Conservation (phyloP, 805 yeast genomes). For the Suhomyces xylopsoci region DNA sequence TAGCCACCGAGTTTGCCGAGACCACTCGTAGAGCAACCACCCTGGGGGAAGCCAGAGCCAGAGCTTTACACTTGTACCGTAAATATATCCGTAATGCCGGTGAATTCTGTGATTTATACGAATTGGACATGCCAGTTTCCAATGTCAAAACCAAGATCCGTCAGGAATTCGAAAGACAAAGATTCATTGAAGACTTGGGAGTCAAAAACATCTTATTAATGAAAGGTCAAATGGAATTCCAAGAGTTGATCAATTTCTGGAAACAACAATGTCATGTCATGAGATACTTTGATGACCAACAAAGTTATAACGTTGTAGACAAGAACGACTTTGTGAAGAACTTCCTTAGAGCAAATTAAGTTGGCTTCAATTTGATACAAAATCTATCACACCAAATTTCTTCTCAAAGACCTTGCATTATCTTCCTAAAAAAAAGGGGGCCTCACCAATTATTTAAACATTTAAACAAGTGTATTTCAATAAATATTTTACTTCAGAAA, state of each 20-base stretch:
- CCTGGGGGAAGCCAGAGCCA: slow-evolving; percentile 55
- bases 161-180: slow-evolving; percentile 85
- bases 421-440: background rate
- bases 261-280: slow-evolving; percentile 82
- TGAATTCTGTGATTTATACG: slow-evolving; percentile 60
- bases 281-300: slow-evolving; percentile 73
- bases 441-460: background rate
- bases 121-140: slow-evolving; percentile 74
- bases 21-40: slow-evolving; percentile 66
- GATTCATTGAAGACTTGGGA: slow-evolving; percentile 66
- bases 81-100: slow-evolving; percentile 63
- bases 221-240: slow-evolving; percentile 90
- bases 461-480: background rate
- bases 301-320: slow-evolving; percentile 51
- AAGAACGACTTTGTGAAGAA: slow-evolving; percentile 66
- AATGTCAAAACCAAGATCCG: slow-evolving; percentile 78
- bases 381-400: background rate
- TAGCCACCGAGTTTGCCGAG: slow-evolving; percentile 82
- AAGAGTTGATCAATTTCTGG: slow-evolving; percentile 86
- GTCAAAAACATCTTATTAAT: slow-evolving; percentile 67
- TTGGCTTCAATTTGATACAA: background rate
- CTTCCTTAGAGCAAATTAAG: slow-evolving; percentile 61
- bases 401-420: background rate
- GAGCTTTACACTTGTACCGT: slow-evolving; percentile 72
- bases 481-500: background rate